Conservation (phyloP, 371 early-diverging fungal genomes). For the Rhizomucor miehei region DNA sequence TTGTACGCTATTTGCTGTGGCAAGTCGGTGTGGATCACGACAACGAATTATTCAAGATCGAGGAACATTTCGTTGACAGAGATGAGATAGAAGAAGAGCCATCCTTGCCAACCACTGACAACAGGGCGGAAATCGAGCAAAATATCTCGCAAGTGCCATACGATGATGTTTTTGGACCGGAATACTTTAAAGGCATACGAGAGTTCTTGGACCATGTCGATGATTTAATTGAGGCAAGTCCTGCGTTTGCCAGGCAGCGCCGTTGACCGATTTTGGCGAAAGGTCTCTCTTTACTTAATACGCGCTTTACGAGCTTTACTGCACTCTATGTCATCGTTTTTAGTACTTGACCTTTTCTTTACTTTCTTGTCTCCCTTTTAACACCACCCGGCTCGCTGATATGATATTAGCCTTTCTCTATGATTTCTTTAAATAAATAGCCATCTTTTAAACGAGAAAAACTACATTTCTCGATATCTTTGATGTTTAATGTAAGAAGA, state of each 20-base stretch:
- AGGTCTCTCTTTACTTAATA: too few relatives aligned
- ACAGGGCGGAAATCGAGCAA: not conserved
- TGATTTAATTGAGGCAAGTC: slow-evolving; percentile 35
- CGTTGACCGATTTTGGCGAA: too few relatives aligned
- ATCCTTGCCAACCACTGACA: not conserved
- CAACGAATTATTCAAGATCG: slow-evolving; percentile 15
- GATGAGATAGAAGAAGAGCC: not conserved
- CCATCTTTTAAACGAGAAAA: too few relatives aligned
- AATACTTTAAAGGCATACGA: slow-evolving; percentile 44
- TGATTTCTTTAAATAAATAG: too few relatives aligned
- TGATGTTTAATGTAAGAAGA: too few relatives aligned
- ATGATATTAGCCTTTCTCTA: too few relatives aligned
- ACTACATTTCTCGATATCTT: too few relatives aligned
- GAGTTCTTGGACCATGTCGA: slow-evolving; percentile 44
- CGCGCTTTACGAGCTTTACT: too few relatives aligned
- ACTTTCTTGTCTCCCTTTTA: too few relatives aligned
- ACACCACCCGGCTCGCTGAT: too few relatives aligned
- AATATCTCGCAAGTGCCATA: slow-evolving; percentile 1
- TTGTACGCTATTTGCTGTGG: slow-evolving; percentile 15
- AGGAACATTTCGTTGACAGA: slow-evolving; percentile 1
- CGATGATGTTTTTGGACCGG: slow-evolving; percentile 27
- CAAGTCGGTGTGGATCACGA: slow-evolving; percentile 24
- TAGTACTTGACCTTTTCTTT: too few relatives aligned
- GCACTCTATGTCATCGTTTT: too few relatives aligned
- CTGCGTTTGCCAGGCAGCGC: slow-evolving; percentile 18